A percentile compares a stretch with the other conserved stretches of the same genome.
Conservation (phyloP, 176 grass and related monocot species). For the Paspalum vaginatum region DNA sequence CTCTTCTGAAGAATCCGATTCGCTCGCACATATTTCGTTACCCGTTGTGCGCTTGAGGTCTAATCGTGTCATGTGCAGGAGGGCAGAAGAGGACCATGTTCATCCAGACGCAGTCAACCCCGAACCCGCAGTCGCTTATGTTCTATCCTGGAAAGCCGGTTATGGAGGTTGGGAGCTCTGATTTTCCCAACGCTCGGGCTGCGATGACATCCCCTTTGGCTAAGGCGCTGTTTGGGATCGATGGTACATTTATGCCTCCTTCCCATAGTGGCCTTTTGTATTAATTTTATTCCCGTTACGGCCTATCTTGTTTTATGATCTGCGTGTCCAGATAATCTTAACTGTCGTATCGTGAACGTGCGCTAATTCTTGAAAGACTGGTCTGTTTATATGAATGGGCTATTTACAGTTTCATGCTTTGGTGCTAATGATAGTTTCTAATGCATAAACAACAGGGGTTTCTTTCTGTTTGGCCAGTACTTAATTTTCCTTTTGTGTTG, state of each 20-base stretch:
- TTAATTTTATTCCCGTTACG: background rate
- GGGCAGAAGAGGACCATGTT: constrained; percentile 96
- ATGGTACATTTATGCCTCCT: constrained; percentile 53
- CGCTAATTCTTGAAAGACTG: background rate
- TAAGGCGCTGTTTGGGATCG: constrained; percentile 76
- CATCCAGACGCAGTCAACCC: constrained; percentile 92
- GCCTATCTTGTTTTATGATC: background rate
- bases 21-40: background rate
- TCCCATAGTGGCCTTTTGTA: constrained; percentile 2
- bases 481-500: background rate
- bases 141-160: constrained; percentile 93
- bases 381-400: background rate
- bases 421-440: constrained; percentile 8
- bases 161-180: constrained; percentile 95
- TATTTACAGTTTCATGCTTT: background rate
- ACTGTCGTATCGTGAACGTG: background rate
- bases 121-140: constrained; percentile 93
- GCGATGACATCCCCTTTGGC: constrained; percentile 87
- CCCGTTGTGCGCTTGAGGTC: background rate
- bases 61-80: constrained; percentile 52
- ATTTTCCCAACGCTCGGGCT: constrained; percentile 81
- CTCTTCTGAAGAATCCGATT: background rate
- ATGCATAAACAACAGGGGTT: background rate
- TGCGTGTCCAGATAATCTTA: background rate
- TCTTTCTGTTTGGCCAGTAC: background rate